Conservation (phyloP, 2,329 filamentous ascomycete genomes). For the Colletotrichum graminicola region DNA sequence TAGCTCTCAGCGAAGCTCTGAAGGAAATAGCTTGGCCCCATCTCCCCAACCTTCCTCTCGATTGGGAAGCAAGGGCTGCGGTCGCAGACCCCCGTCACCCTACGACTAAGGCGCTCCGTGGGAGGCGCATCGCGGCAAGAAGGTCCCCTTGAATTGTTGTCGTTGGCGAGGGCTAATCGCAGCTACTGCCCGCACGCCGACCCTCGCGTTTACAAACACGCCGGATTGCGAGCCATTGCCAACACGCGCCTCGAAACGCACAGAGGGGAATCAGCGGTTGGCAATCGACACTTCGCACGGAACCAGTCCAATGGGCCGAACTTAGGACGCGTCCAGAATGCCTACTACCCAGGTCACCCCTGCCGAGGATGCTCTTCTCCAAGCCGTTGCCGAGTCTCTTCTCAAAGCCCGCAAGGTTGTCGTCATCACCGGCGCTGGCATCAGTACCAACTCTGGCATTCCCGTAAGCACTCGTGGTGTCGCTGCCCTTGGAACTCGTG, state of each 20-base stretch:
- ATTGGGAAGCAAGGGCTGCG: conserved; percentile 10
- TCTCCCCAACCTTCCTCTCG: background rate
- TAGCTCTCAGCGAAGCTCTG: background rate
- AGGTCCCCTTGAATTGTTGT: background rate
- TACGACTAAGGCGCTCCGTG: background rate
- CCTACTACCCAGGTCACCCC: conserved; percentile 69
- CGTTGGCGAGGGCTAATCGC: background rate
- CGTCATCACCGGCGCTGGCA: conserved; percentile 78
- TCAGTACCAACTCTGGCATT: conserved; percentile 82
- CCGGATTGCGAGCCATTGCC: background rate
- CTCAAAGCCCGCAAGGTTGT: conserved; percentile 77
- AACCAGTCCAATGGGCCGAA: conserved; percentile 38
- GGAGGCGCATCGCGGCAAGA: background rate
- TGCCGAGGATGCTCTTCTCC: conserved; percentile 66
- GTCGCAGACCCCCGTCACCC: conserved; percentile 2
- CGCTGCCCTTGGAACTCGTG: conserved; percentile 36
- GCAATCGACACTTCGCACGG: background rate
- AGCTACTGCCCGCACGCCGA: background rate
- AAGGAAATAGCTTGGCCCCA: background rate
- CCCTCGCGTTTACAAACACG: background rate
- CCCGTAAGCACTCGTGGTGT: conserved; percentile 64
- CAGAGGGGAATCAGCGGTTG: background rate
- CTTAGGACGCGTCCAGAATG: conserved; percentile 57
- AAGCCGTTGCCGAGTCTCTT: conserved; percentile 73
- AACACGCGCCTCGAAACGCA: conserved; percentile 16